Conservation (phyloP, 2,329 filamentous ascomycete species). For the Harringtonia aguacate region DNA sequence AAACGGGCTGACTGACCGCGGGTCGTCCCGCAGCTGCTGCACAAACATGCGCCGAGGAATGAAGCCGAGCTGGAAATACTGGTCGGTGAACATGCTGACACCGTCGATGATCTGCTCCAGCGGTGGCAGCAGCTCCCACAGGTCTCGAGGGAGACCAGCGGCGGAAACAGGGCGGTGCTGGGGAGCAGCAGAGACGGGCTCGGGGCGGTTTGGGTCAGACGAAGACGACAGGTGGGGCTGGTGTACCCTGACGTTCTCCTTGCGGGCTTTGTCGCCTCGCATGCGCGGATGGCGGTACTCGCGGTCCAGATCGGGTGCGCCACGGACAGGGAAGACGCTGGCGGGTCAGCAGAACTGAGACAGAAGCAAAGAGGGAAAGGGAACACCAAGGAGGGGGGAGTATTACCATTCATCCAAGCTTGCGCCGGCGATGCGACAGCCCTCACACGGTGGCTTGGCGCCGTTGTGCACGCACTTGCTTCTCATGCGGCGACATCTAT, state of each 20-base stretch:
- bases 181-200: neutral
- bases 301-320: conserved; percentile 42
- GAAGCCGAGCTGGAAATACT: conserved; percentile 51
- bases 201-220: neutral
- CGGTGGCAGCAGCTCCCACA: conserved; percentile 40
- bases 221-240: neutral
- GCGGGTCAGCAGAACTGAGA: neutral
- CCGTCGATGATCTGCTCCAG: conserved; percentile 39
- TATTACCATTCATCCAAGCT: conserved; percentile 36
- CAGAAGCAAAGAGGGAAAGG: too few species aligned
- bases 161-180: neutral
- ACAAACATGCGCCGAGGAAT: conserved; percentile 42
- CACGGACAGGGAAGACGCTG: conserved; percentile 21
- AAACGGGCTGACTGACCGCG: conserved; percentile 40
- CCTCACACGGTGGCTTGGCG: conserved; percentile 27
- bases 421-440: conserved; percentile 39
- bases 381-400: conserved; percentile 1
- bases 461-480: conserved; percentile 14
- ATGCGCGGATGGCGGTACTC: conserved; percentile 44
- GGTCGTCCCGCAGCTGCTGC: conserved; percentile 32
- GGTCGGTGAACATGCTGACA: conserved; percentile 39
- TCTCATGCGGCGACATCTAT: conserved; percentile 14
- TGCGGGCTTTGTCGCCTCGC: conserved; percentile 33
- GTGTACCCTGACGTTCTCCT: conserved; percentile 10
- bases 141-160: conserved; percentile 19